phyloP scores from a whole-genome alignment of 306 rosid species.

The Begonia peltatifolia region DNA sequence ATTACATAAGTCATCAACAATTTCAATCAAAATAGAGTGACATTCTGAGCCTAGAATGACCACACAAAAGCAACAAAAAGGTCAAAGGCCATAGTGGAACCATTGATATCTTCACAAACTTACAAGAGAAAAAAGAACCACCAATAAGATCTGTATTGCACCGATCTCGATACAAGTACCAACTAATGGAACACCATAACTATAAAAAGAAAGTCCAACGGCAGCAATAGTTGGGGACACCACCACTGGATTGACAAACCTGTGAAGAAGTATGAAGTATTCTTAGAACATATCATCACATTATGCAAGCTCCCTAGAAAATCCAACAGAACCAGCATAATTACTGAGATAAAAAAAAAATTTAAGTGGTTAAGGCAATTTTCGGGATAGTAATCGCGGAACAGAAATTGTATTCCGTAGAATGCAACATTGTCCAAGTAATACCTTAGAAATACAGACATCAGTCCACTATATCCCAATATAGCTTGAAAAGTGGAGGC shows the following conservation, averaged over 20 bases:
- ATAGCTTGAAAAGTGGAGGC: slow-evolving; percentile 82
- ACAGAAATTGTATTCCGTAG: too few relatives aligned
- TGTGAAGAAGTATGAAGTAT: slow-evolving; percentile 20
- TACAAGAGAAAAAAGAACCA: slow-evolving; percentile 80
- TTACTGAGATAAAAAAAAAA: too few relatives aligned
- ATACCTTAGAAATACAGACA: slow-evolving; percentile 81
- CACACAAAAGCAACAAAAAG: neutral
- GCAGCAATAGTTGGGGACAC: slow-evolving; percentile 98
- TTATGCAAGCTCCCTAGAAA: neutral
- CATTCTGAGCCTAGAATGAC: too few relatives aligned
- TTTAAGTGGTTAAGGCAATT: too few relatives aligned
- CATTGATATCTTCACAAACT: slow-evolving; percentile 22
- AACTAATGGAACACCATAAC: slow-evolving; percentile 83
- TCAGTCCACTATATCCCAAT: slow-evolving; percentile 89
- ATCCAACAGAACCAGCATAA: neutral
- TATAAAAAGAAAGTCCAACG: slow-evolving; percentile 93
- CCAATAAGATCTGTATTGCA: slow-evolving; percentile 77
- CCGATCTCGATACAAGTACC: slow-evolving; percentile 96
- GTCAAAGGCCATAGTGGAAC: neutral
- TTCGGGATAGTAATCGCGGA: too few relatives aligned
- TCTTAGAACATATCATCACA: neutral
- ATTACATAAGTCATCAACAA: too few relatives aligned
- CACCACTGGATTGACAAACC: slow-evolving; percentile 95
- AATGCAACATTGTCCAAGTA: neutral
- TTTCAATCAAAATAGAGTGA: neutral